Conservation (phyloP, 208 protist genomes). For the Leishmania mexicana region DNA sequence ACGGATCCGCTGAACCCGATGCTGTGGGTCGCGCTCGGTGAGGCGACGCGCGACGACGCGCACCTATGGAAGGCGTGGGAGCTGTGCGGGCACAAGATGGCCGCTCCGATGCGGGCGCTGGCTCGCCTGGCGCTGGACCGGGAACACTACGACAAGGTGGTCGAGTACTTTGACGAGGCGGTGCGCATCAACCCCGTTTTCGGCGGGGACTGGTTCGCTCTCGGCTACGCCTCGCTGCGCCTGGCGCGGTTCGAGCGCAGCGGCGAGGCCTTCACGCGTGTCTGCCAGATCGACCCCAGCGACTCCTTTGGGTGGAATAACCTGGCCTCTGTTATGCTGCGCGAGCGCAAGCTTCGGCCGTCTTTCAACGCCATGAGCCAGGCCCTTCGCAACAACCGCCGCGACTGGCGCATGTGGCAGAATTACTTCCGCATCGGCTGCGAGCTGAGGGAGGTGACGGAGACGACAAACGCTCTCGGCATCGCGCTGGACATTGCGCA, state of each 20-base stretch:
- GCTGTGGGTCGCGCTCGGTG: constrained; percentile 90
- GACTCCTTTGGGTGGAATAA: constrained; percentile 94
- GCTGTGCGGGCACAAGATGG: constrained; percentile 76
- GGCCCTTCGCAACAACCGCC: constrained; percentile 83
- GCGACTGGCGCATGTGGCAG: constrained; percentile 93
- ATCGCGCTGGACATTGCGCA: constrained; percentile 81
- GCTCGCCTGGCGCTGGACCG: constrained; percentile 81
- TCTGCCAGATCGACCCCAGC: constrained; percentile 89
- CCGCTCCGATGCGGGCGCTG: constrained; percentile 88
- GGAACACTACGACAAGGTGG: constrained; percentile 85
- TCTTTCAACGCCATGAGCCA: constrained; percentile 92
- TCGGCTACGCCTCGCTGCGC: constrained; percentile 85
- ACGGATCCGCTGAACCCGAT: constrained; percentile 85
- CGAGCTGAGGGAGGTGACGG: constrained; percentile 83
- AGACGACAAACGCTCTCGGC: constrained; percentile 82
- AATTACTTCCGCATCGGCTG: constrained; percentile 92
- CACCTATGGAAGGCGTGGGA: constrained; percentile 93
- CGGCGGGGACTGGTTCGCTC: constrained; percentile 92
- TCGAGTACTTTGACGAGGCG: constrained; percentile 90
- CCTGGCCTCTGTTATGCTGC: constrained; percentile 85
- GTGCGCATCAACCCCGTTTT: constrained; percentile 89
- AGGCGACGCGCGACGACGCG: constrained; percentile 83
- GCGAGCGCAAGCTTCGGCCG: constrained; percentile 70
- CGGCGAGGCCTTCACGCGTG: constrained; percentile 87
- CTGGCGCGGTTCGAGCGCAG: constrained; percentile 72